Conservation (phyloP, 2,329 filamentous ascomycete genomes). For the Scleromitrula shiraiana region DNA sequence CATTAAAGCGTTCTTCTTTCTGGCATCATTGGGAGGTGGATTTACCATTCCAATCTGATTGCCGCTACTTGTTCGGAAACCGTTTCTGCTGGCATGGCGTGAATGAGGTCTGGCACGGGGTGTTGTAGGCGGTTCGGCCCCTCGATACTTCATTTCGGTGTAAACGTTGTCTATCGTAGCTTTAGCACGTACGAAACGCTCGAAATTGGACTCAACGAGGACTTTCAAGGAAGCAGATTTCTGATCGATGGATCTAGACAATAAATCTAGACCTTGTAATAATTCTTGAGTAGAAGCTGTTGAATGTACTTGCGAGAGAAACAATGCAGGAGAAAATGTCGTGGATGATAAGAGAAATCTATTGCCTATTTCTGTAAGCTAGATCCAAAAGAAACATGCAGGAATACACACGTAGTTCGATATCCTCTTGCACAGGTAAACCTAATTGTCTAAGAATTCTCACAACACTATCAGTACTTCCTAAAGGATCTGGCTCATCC, state of each 20-base stretch:
- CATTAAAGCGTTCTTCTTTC: constrained; percentile 79
- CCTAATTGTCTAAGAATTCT: constrained; percentile 68
- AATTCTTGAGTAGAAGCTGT: constrained; percentile 76
- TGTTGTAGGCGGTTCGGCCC: constrained; percentile 42
- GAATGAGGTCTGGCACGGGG: constrained; percentile 30
- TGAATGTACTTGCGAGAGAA: constrained; percentile 86
- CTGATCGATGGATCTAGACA: constrained; percentile 90
- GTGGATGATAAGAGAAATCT: constrained; percentile 94
- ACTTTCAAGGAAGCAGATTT: constrained; percentile 96
- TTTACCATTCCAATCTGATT: constrained; percentile 23
- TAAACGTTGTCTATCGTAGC: constrained; percentile 98
- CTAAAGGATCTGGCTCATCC: constrained; percentile 88
- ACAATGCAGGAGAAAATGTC: constrained; percentile 85
- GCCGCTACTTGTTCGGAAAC: constrained; percentile 33
- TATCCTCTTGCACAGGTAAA: constrained; percentile 76
- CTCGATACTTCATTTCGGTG: constrained; percentile 84
- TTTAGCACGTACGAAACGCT: constrained; percentile 94
- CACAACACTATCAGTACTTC: constrained; percentile 81
- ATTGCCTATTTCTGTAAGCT: constrained; percentile 50
- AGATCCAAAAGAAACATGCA: constrained; percentile 1
- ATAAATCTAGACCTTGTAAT: constrained; percentile 71
- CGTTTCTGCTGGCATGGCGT: constrained; percentile 31
- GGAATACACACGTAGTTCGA: constrained; percentile 57
- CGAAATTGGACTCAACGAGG: constrained; percentile 95
- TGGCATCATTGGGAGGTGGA: constrained; percentile 40